A percentile compares a stretch with the other conserved stretches of the same genome.
These are phyloP conservation scores for Globisporangium viniferum DNA, from an alignment of 352 stramenopile genomes.

Conservation along the genomic window DNA sequence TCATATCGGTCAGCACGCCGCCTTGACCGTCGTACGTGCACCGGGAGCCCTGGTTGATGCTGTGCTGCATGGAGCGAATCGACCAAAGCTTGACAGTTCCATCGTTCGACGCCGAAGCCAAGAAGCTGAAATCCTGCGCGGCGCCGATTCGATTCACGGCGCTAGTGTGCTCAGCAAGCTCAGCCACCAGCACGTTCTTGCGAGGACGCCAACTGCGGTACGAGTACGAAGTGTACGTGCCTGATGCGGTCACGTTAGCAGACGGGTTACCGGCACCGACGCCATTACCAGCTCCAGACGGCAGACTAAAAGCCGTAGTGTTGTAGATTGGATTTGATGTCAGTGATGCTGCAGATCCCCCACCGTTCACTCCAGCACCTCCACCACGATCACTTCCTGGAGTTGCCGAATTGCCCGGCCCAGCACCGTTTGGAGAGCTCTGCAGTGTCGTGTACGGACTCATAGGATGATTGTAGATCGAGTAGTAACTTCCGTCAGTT, in stretches of 20 bases:
- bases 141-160: slow-evolving; percentile 93
- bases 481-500: slow-evolving; percentile 59
- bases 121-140: slow-evolving; percentile 94
- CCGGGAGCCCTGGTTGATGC: slow-evolving; percentile 90
- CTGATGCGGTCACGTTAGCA: slow-evolving; percentile 25
- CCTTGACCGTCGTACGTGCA: slow-evolving; percentile 93
- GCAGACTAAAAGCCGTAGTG: background rate
- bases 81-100: slow-evolving; percentile 96
- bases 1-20: slow-evolving; percentile 91
- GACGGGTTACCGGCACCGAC: slow-evolving; percentile 22
- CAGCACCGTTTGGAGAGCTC: slow-evolving; percentile 7
- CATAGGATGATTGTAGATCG: slow-evolving; percentile 74
- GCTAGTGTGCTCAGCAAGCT: slow-evolving; percentile 90
- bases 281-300: slow-evolving; percentile 12
- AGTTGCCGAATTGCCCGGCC: slow-evolving; percentile 4
- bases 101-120: slow-evolving; percentile 95
- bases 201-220: slow-evolving; percentile 79
- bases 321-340: slow-evolving; percentile 28
- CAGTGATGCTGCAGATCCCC: slow-evolving; percentile 20
- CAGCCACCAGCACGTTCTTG: slow-evolving; percentile 79
- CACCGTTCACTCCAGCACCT: slow-evolving; percentile 7
- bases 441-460: slow-evolving; percentile 58
- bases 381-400: slow-evolving; percentile 33
- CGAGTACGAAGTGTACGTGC: slow-evolving; percentile 33
- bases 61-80: slow-evolving; percentile 91